Percentiles rank a stretch among this genome's conserved stretches.
Evolutionary conservation across 176 grass and related monocot genomes (phyloP).

Genomic region (Stipa capillata): DNA sequence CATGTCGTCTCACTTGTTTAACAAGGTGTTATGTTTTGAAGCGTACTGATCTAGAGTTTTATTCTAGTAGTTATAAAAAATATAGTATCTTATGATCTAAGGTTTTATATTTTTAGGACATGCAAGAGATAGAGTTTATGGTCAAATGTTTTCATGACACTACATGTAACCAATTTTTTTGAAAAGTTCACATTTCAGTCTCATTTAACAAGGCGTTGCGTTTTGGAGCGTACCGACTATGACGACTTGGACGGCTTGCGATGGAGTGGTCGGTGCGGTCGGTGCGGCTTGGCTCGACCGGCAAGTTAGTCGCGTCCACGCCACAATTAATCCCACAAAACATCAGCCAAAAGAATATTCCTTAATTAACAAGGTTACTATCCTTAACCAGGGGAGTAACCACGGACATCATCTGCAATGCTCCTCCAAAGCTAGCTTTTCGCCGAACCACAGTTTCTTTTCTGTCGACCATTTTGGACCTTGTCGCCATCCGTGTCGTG

Average conservation of each 20-base stretch:
- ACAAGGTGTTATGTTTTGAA: too few relatives aligned
- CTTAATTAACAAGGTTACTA: not conserved
- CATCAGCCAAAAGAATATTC: not conserved
- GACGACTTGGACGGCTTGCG: not conserved
- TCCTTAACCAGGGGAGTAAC: not conserved
- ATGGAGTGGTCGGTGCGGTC: not conserved
- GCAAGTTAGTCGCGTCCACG: not conserved
- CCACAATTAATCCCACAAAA: not conserved
- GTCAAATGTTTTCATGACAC: too few relatives aligned
- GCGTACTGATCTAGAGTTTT: too few relatives aligned
- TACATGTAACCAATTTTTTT: too few relatives aligned
- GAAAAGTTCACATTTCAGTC: too few relatives aligned
- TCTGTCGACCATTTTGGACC: not conserved
- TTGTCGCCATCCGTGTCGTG: not conserved
- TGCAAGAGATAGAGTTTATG: too few relatives aligned
- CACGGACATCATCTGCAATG: not conserved
- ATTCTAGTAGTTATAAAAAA: too few relatives aligned
- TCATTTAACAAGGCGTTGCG: not conserved
- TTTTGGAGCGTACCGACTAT: not conserved
- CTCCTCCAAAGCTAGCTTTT: not conserved
- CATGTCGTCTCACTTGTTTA: too few relatives aligned
- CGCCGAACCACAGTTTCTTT: not conserved
- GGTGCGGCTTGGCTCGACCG: not conserved
- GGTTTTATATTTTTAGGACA: too few relatives aligned
- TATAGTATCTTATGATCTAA: too few relatives aligned